A percentile compares a stretch with the other conserved stretches of the same genome.
phyloP scores from a whole-genome alignment of 345 rosid species.

The Durio zibethinus region DNA sequence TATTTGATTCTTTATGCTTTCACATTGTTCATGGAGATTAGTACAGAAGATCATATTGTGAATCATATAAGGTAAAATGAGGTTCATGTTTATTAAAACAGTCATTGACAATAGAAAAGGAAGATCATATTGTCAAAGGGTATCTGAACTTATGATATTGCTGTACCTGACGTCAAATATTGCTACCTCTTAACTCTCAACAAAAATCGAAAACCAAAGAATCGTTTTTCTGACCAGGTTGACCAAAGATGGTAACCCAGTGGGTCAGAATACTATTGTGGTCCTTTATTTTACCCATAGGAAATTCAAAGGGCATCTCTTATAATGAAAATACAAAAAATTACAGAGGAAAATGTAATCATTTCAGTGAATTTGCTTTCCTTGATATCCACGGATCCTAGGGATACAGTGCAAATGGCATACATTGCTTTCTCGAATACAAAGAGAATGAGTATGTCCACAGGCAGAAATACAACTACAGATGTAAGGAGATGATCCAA shows the following conservation, averaged over 20 bases:
- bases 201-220: too few species aligned
- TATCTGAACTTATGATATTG: too few species aligned
- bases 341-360: not conserved
- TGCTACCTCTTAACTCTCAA: too few species aligned
- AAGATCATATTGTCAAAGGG: too few species aligned
- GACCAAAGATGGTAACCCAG: too few species aligned
- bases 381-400: conserved; percentile 8
- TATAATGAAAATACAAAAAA: not conserved
- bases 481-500: conserved; percentile 3
- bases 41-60: not conserved
- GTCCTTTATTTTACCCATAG: not conserved
- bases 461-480: conserved; percentile 1
- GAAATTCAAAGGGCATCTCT: not conserved
- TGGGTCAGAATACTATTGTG: not conserved
- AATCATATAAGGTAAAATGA: too few species aligned
- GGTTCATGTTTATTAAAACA: too few species aligned
- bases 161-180: too few species aligned
- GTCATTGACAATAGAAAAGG: too few species aligned
- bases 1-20: not conserved
- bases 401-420: conserved; percentile 16
- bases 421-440: conserved; percentile 2
- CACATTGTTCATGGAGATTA: not conserved
- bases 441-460: not conserved
- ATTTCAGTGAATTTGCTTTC: conserved; percentile 17
- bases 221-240: too few species aligned